A percentile compares a stretch with the other conserved stretches of the same genome.
Evolutionary conservation across 1,284 basidiomycete genomes (phyloP).

Genomic region (Mycena sp.): DNA sequence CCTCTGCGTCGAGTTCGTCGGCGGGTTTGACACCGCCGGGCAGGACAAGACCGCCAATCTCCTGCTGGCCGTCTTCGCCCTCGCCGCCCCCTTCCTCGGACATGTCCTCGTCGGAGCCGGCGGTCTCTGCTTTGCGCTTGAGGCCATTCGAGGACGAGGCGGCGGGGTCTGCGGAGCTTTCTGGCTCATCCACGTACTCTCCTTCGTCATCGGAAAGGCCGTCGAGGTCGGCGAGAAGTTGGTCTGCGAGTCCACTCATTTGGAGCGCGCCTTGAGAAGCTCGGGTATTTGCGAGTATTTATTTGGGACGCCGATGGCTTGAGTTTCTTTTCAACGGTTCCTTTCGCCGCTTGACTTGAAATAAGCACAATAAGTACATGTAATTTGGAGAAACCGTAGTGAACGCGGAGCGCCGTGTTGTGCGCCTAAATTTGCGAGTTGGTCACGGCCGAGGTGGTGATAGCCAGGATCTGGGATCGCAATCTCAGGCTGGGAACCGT

Average conservation of each 20-base stretch:
- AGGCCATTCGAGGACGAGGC: constrained; percentile 49
- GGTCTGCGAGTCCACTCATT: constrained; percentile 86
- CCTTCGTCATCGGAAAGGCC: constrained; percentile 75
- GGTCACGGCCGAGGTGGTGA: constrained; percentile 1
- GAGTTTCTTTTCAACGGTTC: neutral
- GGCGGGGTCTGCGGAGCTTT: constrained; percentile 34
- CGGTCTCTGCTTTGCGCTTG: constrained; percentile 70
- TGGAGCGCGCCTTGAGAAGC: constrained; percentile 10
- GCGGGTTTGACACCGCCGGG: constrained; percentile 93
- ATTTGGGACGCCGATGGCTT: neutral
- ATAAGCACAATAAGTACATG: neutral
- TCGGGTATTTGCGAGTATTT: constrained; percentile 7
- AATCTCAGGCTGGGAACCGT: no score
- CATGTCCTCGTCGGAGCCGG: constrained; percentile 56
- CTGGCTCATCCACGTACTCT: constrained; percentile 52
- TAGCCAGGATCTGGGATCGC: constrained; percentile 11
- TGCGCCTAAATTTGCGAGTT: constrained; percentile 6
- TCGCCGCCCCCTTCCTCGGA: constrained; percentile 53
- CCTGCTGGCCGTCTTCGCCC: constrained; percentile 55
- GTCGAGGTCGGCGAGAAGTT: constrained; percentile 88
- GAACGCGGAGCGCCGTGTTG: neutral
- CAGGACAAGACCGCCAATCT: constrained; percentile 74
- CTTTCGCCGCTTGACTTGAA: neutral
- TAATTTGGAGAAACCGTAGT: neutral
- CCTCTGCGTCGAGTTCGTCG: constrained; percentile 92